Base-by-base conservation (phyloP, 495 filamentous ascomycete species). In the Parathielavia hyrcaniae region DNA sequence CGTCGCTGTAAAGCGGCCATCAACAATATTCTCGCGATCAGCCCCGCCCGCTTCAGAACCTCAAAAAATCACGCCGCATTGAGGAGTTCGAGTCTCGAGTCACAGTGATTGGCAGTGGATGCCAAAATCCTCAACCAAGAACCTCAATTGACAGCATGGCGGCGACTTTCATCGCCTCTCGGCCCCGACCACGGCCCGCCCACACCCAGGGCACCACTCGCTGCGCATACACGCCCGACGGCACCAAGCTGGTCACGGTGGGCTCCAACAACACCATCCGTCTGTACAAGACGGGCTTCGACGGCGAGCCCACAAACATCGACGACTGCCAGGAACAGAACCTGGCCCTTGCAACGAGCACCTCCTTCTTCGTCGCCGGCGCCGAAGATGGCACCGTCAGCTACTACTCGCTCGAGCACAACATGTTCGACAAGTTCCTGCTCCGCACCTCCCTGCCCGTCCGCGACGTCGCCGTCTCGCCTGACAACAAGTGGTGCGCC, bases 371-470 rank as follows among this genome's bases (percentile, higher is more conserved):
- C 73, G 79, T 96, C 38, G 79, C 87, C 57, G 91, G 91, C 34
- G 86, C 88, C 19, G 93, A 98, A 70, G 91, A 97, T 77, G 95
- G 93, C 59, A 91, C 87, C 32, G 90, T 98, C 61, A 91, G 83
- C 73, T 81, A 88, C 61, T 97, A 93, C 74, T 86, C 87, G 16
- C 77, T 95, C 53, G 73, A 81, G 46, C 81, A 81, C n/a, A 90
- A 89, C 56, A 70, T 80, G 50, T 86, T 92, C 71, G 86, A 91
- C 40, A 83, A 83, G 60, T 84, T 93, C 52, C 81, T 97, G 39
- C 81, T 90, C 2, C 87, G 93, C 43, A 89, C 83, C 59, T 82
- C 89, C 14, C 76, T 98, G 10, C 87, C 93, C 9, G 81, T 96
- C 14, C 80, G 93, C 67, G 91, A 96, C 66, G 78, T 98, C 57